phyloP scores from a whole-genome alignment of 306 rosid genomes.

The Vigna radiata region DNA sequence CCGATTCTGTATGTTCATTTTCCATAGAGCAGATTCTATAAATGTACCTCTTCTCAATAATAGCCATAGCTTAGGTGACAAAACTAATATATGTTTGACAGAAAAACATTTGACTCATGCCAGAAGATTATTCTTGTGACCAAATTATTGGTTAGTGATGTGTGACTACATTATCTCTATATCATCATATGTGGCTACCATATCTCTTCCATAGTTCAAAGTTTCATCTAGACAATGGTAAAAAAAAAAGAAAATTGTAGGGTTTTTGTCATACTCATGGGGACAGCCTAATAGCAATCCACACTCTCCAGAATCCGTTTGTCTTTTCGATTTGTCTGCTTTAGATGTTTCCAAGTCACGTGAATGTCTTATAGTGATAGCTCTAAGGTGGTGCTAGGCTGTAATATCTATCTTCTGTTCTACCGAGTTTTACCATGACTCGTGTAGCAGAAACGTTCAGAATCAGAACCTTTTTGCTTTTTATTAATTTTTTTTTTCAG shows the following conservation, averaged over 20 bases:
- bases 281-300: conserved; percentile 66
- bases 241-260: conserved; percentile 41
- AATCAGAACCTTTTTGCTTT: conserved; percentile 43
- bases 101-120: conserved; percentile 30
- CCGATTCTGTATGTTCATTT: neutral
- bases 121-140: conserved; percentile 13
- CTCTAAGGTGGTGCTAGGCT: neutral
- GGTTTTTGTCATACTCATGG: conserved; percentile 58
- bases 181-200: conserved; percentile 60
- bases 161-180: conserved; percentile 43
- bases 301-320: conserved; percentile 56
- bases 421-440: conserved; percentile 32
- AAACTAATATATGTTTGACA: neutral
- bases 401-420: conserved; percentile 39
- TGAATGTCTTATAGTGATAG: conserved; percentile 58
- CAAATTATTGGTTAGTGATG: conserved; percentile 38
- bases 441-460: conserved; percentile 16
- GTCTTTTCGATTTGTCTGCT: conserved; percentile 60
- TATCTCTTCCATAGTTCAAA: conserved; percentile 32
- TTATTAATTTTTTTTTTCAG: neutral
- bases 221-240: conserved; percentile 27
- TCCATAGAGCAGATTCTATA: neutral
- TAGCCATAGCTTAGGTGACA: neutral
- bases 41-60: neutral
- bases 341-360: conserved; percentile 66